Base-by-base conservation (phyloP, 2,329 filamentous ascomycete species). In the Septoria linicola region DNA sequence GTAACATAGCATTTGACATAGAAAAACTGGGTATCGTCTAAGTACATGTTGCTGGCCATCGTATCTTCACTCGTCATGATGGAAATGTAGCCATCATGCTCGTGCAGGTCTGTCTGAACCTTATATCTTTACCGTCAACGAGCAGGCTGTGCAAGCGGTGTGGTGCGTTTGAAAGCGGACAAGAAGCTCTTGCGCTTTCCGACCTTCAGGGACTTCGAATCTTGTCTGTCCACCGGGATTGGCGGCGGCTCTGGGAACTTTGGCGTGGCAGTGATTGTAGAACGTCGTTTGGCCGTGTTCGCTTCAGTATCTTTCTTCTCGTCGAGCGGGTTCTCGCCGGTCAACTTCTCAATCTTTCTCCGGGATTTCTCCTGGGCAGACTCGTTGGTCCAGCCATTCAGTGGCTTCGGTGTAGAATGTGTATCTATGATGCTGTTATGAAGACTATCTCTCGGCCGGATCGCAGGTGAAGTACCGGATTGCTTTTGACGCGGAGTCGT, bases 131-230 rank as follows among this genome's bases (percentile, higher is more conserved):
- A n/a, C n/a, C n/a, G n/a, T 45, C 35, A 36, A 23, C 35, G 35
- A 14, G 47, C 44, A 5, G 35, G 8, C 47, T 37, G 40, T 34
- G 30, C 27, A 36, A 20, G 8, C 7, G 44, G 34, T 20, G 45
- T 30, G 40, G 51, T 55, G 17, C 53, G 51, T 46, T 68, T 69
- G 58, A 76, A 76, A 25, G 74, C 72, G 17, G 66, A 64, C 49
- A 75, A 58, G 51, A 77, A 71, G 53, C 73, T 76, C 65, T 76
- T 76, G 51, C 74, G 67, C 64, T 76, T 76, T 45, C 68, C 66
- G 37, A 74, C 63, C 50, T 66, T 70, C 10, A 49, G 41, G 17
- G 55, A 58, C 34, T 54, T 58, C 4, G 48, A 41, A 17, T 57
- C 55, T 7, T 53, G 47, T 13, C 30, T 39, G 5, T 45, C 34